Percentiles rank a stretch among this genome's conserved stretches.
These are phyloP conservation scores for Neurospora pannonica DNA, from an alignment of 495 filamentous ascomycete genomes.

Conservation along the genomic window DNA sequence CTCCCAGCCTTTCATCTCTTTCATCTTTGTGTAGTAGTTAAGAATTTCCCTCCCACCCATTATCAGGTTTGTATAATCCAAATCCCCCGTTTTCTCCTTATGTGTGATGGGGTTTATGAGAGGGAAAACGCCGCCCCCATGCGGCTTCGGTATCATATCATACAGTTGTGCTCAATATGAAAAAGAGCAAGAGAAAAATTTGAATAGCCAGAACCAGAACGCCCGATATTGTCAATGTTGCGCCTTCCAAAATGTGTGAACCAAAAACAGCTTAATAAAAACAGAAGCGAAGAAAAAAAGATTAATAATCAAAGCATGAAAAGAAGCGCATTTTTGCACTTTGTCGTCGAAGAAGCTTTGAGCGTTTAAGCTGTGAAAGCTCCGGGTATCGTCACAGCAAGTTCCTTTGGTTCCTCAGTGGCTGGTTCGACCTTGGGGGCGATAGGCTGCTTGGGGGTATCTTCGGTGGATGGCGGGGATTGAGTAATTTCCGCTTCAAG, in stretches of 20 bases:
- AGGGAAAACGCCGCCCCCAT: background rate
- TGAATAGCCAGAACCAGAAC: background rate
- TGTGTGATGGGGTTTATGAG: background rate
- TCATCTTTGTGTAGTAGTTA: background rate
- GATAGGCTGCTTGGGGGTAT: constrained; percentile 3
- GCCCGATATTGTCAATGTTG: background rate
- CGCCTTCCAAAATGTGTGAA: background rate
- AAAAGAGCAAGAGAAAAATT: background rate
- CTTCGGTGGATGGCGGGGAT: background rate
- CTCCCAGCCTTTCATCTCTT: background rate
- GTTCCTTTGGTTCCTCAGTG: constrained; percentile 1
- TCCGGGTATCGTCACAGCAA: constrained; percentile 9
- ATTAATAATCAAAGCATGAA: background rate
- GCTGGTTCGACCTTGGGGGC: background rate
- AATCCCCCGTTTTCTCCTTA: background rate
- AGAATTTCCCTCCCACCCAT: background rate
- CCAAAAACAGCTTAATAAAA: background rate
- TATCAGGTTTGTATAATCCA: background rate
- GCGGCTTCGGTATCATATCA: background rate
- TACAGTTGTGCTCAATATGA: background rate
- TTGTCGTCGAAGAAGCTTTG: background rate
- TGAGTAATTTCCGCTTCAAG: background rate
- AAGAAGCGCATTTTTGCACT: background rate
- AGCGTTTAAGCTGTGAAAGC: background rate
- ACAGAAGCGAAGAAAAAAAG: background rate